Conservation (phyloP, 768 basidiomycete genomes). For the Lactarius trivialis region DNA sequence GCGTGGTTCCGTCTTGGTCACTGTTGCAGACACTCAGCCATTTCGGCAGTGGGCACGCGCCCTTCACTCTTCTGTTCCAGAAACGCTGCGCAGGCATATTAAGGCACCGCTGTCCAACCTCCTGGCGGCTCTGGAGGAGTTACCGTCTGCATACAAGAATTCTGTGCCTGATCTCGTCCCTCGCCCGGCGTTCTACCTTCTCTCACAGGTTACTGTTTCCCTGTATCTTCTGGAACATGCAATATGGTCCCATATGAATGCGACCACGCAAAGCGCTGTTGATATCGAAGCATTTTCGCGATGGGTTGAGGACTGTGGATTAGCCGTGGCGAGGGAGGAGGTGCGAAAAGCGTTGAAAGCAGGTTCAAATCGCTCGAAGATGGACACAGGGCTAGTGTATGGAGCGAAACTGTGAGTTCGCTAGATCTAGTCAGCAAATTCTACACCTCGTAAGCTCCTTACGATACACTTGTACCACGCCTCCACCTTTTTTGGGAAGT, state of each 20-base stretch:
- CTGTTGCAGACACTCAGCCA: background rate
- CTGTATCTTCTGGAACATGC: conserved; percentile 64
- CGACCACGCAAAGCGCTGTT: conserved; percentile 28
- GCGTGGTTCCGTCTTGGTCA: conserved; percentile 22
- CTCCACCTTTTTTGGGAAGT: background rate
- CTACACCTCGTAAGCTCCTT: background rate
- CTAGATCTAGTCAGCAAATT: background rate
- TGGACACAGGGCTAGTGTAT: background rate
- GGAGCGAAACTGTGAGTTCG: conserved; percentile 1
- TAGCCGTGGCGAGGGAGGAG: conserved; percentile 28
- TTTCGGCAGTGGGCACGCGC: conserved; percentile 45
- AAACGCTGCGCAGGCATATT: conserved; percentile 29
- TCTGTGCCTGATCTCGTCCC: conserved; percentile 44
- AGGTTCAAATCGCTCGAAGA: background rate
- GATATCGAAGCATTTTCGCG: conserved; percentile 49
- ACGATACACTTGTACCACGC: background rate
- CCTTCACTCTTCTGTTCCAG: conserved; percentile 40
- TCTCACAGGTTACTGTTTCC: conserved; percentile 48
- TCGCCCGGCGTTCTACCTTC: conserved; percentile 52
- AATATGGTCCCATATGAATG: conserved; percentile 43
- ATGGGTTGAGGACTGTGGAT: conserved; percentile 42
- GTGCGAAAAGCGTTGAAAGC: conserved; percentile 19
- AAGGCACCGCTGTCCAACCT: conserved; percentile 27
- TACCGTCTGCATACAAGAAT: conserved; percentile 36
- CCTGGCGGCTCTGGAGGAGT: conserved; percentile 34